phyloP scores from a whole-genome alignment of 306 rosid species.

The Cyamopsis tetragonoloba region DNA sequence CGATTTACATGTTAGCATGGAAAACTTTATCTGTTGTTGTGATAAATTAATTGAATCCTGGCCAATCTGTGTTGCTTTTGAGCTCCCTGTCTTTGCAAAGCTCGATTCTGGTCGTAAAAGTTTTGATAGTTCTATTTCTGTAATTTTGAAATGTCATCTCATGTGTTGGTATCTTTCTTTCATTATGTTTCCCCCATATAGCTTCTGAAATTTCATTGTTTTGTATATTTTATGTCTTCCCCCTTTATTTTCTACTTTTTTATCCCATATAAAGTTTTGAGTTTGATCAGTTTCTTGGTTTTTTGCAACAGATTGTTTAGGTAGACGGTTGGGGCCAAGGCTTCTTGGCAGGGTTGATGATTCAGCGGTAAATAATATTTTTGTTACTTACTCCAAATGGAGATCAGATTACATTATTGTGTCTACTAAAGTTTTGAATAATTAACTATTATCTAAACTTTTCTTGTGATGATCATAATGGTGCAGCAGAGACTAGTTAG shows the following conservation, averaged over 20 bases:
- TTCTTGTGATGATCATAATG: constrained; percentile 37
- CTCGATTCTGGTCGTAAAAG: background rate
- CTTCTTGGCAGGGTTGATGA: constrained; percentile 92
- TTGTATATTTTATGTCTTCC: background rate
- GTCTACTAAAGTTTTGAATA: constrained; percentile 1
- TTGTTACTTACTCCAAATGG: constrained; percentile 1
- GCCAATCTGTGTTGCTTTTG: background rate
- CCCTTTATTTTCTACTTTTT: constrained; percentile 10
- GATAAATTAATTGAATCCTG: background rate
- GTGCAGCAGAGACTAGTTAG: constrained; percentile 69
- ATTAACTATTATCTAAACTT: constrained; percentile 28
- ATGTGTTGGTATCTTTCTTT: constrained; percentile 10
- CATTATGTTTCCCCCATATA: constrained; percentile 11
- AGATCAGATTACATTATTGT: background rate
- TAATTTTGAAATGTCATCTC: background rate
- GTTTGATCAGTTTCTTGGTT: constrained; percentile 32
- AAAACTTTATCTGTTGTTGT: background rate
- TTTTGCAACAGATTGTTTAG: constrained; percentile 82
- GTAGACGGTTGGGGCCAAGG: constrained; percentile 96
- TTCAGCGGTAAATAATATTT: constrained; percentile 66
- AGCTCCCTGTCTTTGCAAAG: constrained; percentile 1
- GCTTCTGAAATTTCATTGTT: constrained; percentile 22
- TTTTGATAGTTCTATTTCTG: constrained; percentile 5
- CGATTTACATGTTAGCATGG: constrained; percentile 8
- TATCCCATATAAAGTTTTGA: no score